Evolutionary conservation across 2,329 filamentous ascomycete species (phyloP).

Genomic region (Pochonia chlamydosporia): DNA sequence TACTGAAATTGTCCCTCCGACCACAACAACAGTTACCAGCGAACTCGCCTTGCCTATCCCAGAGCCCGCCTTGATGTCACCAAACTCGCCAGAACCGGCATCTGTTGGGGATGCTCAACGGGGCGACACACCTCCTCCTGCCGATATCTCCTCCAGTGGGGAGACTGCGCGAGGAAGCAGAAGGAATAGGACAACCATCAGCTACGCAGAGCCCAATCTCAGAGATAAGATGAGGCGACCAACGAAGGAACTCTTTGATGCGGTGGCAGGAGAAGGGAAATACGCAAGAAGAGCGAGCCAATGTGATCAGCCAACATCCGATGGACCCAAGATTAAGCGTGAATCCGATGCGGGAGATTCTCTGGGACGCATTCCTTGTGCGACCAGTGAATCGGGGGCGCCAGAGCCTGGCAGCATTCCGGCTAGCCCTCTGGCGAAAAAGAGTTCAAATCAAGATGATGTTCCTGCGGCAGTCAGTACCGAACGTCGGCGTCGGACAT

Average conservation of each 20-base stretch:
- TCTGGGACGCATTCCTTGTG: conserved; percentile 22
- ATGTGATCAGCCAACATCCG: conserved; percentile 19
- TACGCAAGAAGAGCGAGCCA: conserved; percentile 37
- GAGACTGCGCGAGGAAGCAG: conserved; percentile 60
- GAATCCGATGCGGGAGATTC: conserved; percentile 24
- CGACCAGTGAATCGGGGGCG: conserved; percentile 3
- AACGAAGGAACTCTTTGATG: conserved; percentile 69
- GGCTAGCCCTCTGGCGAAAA: conserved; percentile 37
- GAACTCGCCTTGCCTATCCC: conserved; percentile 24
- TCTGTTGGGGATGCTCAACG: conserved; percentile 25
- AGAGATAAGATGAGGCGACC: conserved; percentile 79
- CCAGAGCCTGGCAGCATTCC: conserved; percentile 18
- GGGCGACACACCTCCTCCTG: conserved; percentile 54
- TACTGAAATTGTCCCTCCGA: conserved; percentile 13
- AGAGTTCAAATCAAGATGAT: conserved; percentile 23
- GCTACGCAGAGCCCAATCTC: conserved; percentile 77
- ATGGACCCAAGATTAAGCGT: conserved; percentile 24
- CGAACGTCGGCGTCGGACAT: conserved; percentile 35
- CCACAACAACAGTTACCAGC: conserved; percentile 8
- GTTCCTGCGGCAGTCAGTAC: conserved; percentile 28
- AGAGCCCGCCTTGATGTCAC: conserved; percentile 37
- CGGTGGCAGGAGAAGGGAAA: conserved; percentile 61
- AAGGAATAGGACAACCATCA: conserved; percentile 62
- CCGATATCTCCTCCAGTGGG: conserved; percentile 47
- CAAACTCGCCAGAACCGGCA: conserved; percentile 43